These are phyloP conservation scores for Chaetomium sp. DNA, from an alignment of 2,329 filamentous ascomycete genomes.

Conservation along the genomic window DNA sequence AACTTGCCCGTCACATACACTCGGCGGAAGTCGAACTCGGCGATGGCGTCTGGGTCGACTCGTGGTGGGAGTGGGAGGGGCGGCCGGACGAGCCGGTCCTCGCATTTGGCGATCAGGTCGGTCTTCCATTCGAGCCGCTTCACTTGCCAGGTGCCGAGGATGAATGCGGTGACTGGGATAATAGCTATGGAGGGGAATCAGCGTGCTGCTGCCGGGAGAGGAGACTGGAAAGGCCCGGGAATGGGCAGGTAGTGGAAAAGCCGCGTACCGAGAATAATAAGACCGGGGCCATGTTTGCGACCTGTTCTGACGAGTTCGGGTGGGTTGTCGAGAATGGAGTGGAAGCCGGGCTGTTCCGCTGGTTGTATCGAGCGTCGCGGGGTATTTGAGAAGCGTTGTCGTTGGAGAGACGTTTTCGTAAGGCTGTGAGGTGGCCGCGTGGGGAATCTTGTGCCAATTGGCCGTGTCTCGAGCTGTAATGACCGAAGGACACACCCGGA, in stretches of 20 bases:
- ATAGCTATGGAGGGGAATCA: constrained; percentile 44
- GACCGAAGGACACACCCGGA: constrained; percentile 16
- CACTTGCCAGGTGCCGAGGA: constrained; percentile 91
- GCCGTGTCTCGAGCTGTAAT: constrained; percentile 7
- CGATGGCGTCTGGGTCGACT: constrained; percentile 72
- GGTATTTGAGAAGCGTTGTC: constrained; percentile 28
- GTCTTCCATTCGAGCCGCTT: constrained; percentile 91
- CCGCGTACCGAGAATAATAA: constrained; percentile 63
- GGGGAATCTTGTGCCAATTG: constrained; percentile 10
- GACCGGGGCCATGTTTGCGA: constrained; percentile 67
- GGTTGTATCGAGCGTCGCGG: constrained; percentile 40
- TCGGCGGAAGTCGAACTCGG: constrained; percentile 86
- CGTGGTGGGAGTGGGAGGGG: constrained; percentile 80
- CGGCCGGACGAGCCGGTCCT: constrained; percentile 80
- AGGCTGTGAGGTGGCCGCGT: constrained; percentile 3
- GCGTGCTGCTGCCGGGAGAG: neutral
- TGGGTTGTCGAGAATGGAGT: constrained; percentile 81
- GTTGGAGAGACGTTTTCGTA: neutral
- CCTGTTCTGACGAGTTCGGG: constrained; percentile 71
- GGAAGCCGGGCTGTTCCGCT: constrained; percentile 71
- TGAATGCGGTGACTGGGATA: constrained; percentile 87
- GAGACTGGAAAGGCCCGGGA: neutral
- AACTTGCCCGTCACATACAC: constrained; percentile 69
- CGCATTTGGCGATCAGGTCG: constrained; percentile 80
- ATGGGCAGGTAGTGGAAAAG: neutral